Conservation (phyloP, 2,329 filamentous ascomycete species). For the Cordyceps farinosa region DNA sequence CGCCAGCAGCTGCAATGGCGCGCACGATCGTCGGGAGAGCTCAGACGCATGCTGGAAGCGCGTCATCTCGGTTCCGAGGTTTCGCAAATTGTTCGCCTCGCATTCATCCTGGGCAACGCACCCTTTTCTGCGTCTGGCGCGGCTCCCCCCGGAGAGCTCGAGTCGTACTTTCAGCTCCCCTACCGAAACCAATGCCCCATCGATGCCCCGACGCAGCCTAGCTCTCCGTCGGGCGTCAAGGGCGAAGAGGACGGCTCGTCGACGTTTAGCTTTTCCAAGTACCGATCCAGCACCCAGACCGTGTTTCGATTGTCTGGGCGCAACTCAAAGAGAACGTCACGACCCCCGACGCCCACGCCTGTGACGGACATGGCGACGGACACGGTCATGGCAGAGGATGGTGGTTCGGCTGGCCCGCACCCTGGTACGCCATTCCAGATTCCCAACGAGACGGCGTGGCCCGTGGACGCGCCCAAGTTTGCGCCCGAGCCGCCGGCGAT, state of each 20-base stretch:
- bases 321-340: slow-evolving; percentile 34
- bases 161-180: slow-evolving; percentile 37
- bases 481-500: slow-evolving; percentile 31
- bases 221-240: slow-evolving; percentile 24
- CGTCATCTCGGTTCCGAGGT: slow-evolving; percentile 41
- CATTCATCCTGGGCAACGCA: slow-evolving; percentile 42
- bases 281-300: slow-evolving; percentile 28
- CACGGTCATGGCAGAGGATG: slow-evolving; percentile 34
- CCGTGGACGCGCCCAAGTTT: slow-evolving; percentile 38
- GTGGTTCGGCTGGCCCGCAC: slow-evolving; percentile 33
- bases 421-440: slow-evolving; percentile 41
- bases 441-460: slow-evolving; percentile 36
- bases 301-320: slow-evolving; percentile 32
- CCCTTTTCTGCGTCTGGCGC: slow-evolving; percentile 36
- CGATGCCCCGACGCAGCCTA: slow-evolving; percentile 29
- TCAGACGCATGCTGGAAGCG: slow-evolving; percentile 44
- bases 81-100: slow-evolving; percentile 40
- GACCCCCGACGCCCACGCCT: slow-evolving; percentile 33
- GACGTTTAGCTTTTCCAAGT: slow-evolving; percentile 27
- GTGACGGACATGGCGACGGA: slow-evolving; percentile 24
- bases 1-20: slow-evolving; percentile 40
- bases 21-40: slow-evolving; percentile 39
- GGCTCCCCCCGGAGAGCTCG: slow-evolving; percentile 38
- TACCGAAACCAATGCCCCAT: slow-evolving; percentile 35
- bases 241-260: slow-evolving; percentile 29